Evolutionary conservation across 257 asterid genomes (phyloP).

Genomic region (Lithospermum erythrorhizon): DNA sequence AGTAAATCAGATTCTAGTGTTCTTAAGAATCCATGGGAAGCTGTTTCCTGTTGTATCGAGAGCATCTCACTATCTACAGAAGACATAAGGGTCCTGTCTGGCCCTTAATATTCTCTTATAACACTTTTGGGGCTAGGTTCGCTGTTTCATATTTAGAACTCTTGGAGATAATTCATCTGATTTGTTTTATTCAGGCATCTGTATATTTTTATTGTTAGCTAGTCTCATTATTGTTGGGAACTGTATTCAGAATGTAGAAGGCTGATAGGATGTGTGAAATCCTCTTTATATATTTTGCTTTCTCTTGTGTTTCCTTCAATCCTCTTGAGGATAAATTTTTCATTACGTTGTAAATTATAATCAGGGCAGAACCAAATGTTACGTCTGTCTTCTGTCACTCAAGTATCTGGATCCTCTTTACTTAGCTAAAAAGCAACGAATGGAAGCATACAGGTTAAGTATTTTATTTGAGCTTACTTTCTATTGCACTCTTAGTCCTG

Average conservation of each 20-base stretch:
- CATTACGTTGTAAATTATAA: slow-evolving; percentile 21
- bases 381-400: slow-evolving; percentile 25
- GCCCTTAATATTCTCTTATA: too few species aligned
- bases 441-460: slow-evolving; percentile 23
- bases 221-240: too few species aligned
- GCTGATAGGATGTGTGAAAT: neutral
- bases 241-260: neutral
- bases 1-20: too few species aligned
- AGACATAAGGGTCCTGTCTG: too few species aligned
- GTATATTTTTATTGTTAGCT: too few species aligned
- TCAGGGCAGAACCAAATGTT: slow-evolving; percentile 77
- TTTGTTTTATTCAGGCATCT: too few species aligned
- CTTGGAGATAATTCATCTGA: too few species aligned
- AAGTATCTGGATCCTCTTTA: slow-evolving; percentile 10
- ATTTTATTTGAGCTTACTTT: slow-evolving; percentile 3
- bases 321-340: slow-evolving; percentile 7
- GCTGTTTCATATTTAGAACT: too few species aligned
- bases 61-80: too few species aligned
- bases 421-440: slow-evolving; percentile 26
- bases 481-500: slow-evolving; percentile 10
- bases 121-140: too few species aligned
- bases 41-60: too few species aligned
- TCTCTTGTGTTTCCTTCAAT: slow-evolving; percentile 8
- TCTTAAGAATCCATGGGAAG: too few species aligned
- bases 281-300: slow-evolving; percentile 1